Evolutionary conservation across 208 protist species (phyloP).

Genomic region (Trypanosoma vivax): DNA sequence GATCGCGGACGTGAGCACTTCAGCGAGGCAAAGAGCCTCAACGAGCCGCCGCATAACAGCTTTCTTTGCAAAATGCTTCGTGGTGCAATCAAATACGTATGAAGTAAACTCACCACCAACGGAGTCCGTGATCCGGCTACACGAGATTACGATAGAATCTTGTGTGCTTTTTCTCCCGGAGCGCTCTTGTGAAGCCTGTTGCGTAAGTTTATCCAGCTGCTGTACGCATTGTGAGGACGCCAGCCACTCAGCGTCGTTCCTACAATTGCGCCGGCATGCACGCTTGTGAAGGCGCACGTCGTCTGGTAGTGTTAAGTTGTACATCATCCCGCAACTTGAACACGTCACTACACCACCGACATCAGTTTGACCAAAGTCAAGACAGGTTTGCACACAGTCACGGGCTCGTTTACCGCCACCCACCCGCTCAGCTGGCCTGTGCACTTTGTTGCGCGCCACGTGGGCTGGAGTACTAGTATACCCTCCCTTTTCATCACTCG

Average conservation of each 20-base stretch:
- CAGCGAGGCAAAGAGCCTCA: constrained; percentile 34
- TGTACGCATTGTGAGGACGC: neutral
- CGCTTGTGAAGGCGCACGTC: constrained; percentile 48
- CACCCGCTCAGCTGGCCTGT: too few species aligned
- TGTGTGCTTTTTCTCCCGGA: neutral
- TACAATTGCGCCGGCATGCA: constrained; percentile 16
- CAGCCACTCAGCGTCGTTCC: neutral
- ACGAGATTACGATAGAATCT: neutral
- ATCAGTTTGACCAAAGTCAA: constrained; percentile 68
- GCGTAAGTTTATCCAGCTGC: neutral
- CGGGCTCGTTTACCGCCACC: neutral
- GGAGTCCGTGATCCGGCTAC: neutral
- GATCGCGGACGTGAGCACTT: constrained; percentile 19
- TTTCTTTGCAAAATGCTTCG: neutral
- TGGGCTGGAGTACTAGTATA: too few species aligned
- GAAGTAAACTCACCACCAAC: constrained; percentile 4
- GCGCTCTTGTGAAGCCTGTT: neutral
- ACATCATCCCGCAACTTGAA: constrained; percentile 57
- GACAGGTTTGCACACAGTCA: constrained; percentile 34
- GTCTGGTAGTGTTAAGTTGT: constrained; percentile 21
- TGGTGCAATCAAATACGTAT: constrained; percentile 17
- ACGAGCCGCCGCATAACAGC: constrained; percentile 19
- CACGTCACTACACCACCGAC: constrained; percentile 24
- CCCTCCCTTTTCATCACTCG: too few species aligned
- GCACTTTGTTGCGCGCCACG: too few species aligned